Evolutionary conservation across 2,329 filamentous ascomycete species (phyloP), one percentile per base, ranked within the genome.

Genomic region (Clarireedia hainanense): DNA sequence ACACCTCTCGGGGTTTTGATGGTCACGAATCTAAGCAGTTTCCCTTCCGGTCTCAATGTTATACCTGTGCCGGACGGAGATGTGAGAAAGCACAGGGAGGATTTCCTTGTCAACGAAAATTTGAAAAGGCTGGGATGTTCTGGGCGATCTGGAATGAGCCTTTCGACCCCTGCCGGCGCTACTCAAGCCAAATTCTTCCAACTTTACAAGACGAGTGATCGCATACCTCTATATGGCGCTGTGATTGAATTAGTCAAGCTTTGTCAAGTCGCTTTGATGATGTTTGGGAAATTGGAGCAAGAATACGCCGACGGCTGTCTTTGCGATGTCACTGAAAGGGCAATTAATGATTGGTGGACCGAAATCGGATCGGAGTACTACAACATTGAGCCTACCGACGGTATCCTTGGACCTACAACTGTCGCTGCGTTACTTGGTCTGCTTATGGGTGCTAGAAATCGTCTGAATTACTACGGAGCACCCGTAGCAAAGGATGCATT

Each of bases 331-430:
- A 97, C 94, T 0, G 94, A 99, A 70, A 85, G 80, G 59, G 90
- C 91, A 1, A 84, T 97, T 64, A 86, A 85, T 59, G 89, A 96
- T 69, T 99, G 94, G 94, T 97, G 94, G 94, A 85, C 88, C 1
- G 89, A 96, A 65, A 86, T 96, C 58, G 94, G 94, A 1, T 86
- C 85, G 0, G 92, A 97, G 62, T 86, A 94, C 66, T 96, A 92
- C 75, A 95, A 92, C 55, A 82, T 91, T 36, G 94, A 97, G 70
- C 92, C 94, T 1, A 88, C 87, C 9, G 94, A 99, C 72, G 92
- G 92, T 12, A 91, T 95, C 23, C 75, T 99, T 2, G 94, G 94
- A 0, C 91, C 94, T 2, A 95, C 89, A 0, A 96, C 91, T 0
- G 91, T 97, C 6, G 84, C 91, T 23, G 92, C 89, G 2, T 72